phyloP scores from a whole-genome alignment of 495 filamentous ascomycete genomes.

The Chaetomium fimeti region DNA sequence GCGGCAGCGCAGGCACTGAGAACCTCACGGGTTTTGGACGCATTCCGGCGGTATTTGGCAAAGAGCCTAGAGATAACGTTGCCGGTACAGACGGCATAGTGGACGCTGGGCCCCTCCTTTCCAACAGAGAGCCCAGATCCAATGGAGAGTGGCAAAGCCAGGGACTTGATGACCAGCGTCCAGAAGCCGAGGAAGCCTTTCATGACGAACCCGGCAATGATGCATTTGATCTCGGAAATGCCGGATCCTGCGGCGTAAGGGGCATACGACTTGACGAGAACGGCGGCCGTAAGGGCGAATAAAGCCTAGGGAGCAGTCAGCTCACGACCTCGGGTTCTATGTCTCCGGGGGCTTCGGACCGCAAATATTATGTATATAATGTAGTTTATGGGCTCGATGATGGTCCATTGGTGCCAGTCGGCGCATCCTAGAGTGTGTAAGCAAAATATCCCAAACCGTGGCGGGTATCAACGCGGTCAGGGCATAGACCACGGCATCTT shows the following conservation, averaged over 20 bases:
- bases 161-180: slow-evolving; percentile 92
- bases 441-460: slow-evolving; percentile 3
- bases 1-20: slow-evolving; percentile 91
- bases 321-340: background rate
- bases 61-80: slow-evolving; percentile 96
- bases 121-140: slow-evolving; percentile 93
- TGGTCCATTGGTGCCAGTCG: slow-evolving; percentile 89
- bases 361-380: slow-evolving; percentile 85
- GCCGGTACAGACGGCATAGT: slow-evolving; percentile 96
- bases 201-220: slow-evolving; percentile 99
- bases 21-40: slow-evolving; percentile 93
- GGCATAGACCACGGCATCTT: slow-evolving; percentile 13
- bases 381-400: slow-evolving; percentile 76
- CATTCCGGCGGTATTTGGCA: slow-evolving; percentile 87
- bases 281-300: slow-evolving; percentile 80
- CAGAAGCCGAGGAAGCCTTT: slow-evolving; percentile 93
- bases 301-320: slow-evolving; percentile 54
- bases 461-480: no score
- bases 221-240: slow-evolving; percentile 99
- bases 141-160: slow-evolving; percentile 87
- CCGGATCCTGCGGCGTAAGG: slow-evolving; percentile 97
- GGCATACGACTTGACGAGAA: slow-evolving; percentile 86
- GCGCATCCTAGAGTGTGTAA: slow-evolving; percentile 63
- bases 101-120: slow-evolving; percentile 96
- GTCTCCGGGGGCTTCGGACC: slow-evolving; percentile 47